These are phyloP conservation scores for Daedaleopsis sinensis DNA, from an alignment of 768 basidiomycete genomes.

Conservation along the genomic window DNA sequence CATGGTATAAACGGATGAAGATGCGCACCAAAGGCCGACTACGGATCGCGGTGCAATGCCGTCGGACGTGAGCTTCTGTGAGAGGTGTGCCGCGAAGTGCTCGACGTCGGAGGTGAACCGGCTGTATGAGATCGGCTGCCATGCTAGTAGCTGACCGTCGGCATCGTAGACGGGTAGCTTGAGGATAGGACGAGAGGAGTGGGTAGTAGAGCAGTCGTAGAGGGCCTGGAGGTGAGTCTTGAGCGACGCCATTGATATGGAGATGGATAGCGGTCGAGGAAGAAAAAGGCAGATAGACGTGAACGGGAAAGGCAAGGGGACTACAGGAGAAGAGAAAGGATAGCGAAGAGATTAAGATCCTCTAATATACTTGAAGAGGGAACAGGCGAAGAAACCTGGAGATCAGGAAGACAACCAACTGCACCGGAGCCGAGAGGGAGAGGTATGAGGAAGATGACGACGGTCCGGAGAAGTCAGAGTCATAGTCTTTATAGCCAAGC, in stretches of 20 bases:
- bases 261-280: background rate
- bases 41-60: constrained; percentile 55
- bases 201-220: constrained; percentile 48
- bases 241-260: constrained; percentile 12
- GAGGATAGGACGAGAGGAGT: constrained; percentile 56
- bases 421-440: background rate
- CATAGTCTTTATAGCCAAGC: background rate
- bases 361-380: background rate
- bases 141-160: constrained; percentile 45
- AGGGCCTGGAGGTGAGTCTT: constrained; percentile 62
- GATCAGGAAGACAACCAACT: background rate
- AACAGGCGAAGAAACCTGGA: background rate
- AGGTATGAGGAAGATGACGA: background rate
- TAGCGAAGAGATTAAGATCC: background rate
- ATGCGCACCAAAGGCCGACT: constrained; percentile 68
- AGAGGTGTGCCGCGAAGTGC: constrained; percentile 60
- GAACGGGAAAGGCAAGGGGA: background rate
- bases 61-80: constrained; percentile 42
- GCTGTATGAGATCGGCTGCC: constrained; percentile 62
- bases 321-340: background rate
- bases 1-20: background rate
- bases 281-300: background rate
- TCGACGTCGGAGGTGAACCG: constrained; percentile 67
- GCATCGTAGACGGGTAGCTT: constrained; percentile 43
- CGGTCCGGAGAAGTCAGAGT: background rate